Base-by-base conservation (phyloP, 345 rosid genomes). In the Schrenkiella parvula region DNA sequence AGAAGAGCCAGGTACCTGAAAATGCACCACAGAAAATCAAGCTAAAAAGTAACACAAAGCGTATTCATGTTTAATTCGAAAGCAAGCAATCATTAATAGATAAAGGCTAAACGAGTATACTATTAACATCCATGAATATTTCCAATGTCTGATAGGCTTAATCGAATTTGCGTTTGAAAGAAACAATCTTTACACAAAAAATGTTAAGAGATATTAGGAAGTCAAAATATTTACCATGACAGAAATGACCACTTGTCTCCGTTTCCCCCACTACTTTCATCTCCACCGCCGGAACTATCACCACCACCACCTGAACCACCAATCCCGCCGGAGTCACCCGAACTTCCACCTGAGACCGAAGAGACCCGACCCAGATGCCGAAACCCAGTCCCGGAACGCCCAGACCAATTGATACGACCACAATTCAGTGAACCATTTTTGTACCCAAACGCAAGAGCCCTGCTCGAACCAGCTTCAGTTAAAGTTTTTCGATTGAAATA, bases 1-100 rank as follows among this genome's bases (percentile, higher is more conserved):
- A 93, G 95, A 77, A 86, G 87, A 75, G 66, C 72, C 71, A 91
- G 46, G 80, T 93, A 93, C 98, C 97, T 91, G 80, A 64, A 82
- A n/a, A n/a, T n/a, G 21, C 17, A 54, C 38, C 14, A 70, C 6
- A 65, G 0, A 46, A 13, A 19, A 46, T 55, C 14, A 72, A 48
- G 6, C 31, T 48, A 37, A 21, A 52, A 59, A 2, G 3, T 31
- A 31, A 18, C 22, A 28, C 22, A 47, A 3, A 17, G 37, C 26
- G 42, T 18, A 26, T 11, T 18, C 9, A 21, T 64, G 56, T 53
- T 71, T 17, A 41, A n/a, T 35, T 51, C 19, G 17, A 25, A 70
- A 15, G 21, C 47, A 14, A 19, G 29, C 21, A 28, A 19, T 8
- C 15, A 66, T 39, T 39, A 23, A n/a, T 12, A 28, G 29, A 2